Evolutionary conservation across 129 eudicot genomes (phyloP).

Genomic region (sunflower (Helianthus annuus)): DNA sequence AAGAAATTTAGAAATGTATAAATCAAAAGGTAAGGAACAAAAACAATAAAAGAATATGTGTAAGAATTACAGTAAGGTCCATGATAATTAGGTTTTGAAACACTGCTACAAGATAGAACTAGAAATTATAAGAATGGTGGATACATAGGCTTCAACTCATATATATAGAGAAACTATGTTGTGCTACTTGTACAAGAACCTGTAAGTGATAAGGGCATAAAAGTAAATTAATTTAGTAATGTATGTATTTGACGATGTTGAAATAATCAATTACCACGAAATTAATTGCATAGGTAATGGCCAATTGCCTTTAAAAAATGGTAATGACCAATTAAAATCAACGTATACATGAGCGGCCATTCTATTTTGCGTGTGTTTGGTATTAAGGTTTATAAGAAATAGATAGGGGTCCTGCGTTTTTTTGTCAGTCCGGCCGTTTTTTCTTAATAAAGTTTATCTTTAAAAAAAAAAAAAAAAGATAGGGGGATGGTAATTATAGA

Average conservation of each 20-base stretch:
- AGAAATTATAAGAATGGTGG: constrained; percentile 28
- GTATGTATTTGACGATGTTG: constrained; percentile 14
- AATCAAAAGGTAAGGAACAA: not conserved
- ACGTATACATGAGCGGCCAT: not conserved
- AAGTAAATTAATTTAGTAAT: constrained; percentile 4
- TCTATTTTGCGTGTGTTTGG: not conserved
- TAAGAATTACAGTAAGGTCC: constrained; percentile 35
- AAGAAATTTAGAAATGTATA: not conserved
- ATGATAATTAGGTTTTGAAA: constrained; percentile 23
- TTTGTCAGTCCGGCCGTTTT: too few species aligned
- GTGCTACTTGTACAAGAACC: constrained; percentile 14
- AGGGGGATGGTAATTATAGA: not conserved
- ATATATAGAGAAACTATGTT: constrained; percentile 10
- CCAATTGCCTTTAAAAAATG: not conserved
- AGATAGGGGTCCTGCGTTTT: too few species aligned
- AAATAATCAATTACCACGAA: constrained; percentile 1
- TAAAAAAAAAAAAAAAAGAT: too few species aligned
- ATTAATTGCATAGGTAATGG: not conserved
- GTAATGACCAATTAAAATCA: not conserved
- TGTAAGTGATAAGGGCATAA: constrained; percentile 25
- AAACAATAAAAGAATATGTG: not conserved
- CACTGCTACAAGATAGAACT: constrained; percentile 16
- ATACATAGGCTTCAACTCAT: constrained; percentile 15
- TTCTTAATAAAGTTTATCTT: too few species aligned
- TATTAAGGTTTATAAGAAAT: not conserved